phyloP scores from a whole-genome alignment of 1,284 basidiomycete species.

The Sanghuangporus sanghuang region DNA sequence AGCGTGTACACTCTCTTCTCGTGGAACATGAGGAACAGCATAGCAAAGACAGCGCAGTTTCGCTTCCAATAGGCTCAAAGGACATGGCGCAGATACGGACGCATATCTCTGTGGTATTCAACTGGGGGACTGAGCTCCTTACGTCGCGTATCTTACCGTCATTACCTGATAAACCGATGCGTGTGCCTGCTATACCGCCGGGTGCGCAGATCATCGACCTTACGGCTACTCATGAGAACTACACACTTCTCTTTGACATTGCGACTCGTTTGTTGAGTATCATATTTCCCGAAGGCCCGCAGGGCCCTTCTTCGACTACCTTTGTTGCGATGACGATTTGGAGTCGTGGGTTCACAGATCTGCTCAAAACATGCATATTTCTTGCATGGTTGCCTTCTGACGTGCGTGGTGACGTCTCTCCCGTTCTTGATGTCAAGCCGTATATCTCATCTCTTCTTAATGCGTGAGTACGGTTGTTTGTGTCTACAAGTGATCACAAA shows the following conservation, averaged over 20 bases:
- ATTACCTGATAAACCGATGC: conserved; percentile 34
- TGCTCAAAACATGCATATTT: conserved; percentile 52
- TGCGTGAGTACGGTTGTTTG: conserved; percentile 32
- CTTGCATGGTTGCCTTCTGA: conserved; percentile 61
- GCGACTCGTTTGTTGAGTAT: conserved; percentile 40
- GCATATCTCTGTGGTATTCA: conserved; percentile 60
- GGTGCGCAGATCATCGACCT: conserved; percentile 30
- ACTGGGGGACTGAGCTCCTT: conserved; percentile 59
- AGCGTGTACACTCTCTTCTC: conserved; percentile 45
- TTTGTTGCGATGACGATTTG: conserved; percentile 56
- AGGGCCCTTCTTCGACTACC: conserved; percentile 44
- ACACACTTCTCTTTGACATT: conserved; percentile 36
- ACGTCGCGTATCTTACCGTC: conserved; percentile 38
- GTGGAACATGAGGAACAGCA: conserved; percentile 23
- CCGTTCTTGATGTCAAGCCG: conserved; percentile 24
- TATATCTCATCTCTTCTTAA: conserved; percentile 50
- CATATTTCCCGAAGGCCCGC: conserved; percentile 46
- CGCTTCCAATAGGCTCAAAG: conserved; percentile 52
- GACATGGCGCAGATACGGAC: conserved; percentile 60
- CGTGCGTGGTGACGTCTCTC: conserved; percentile 6
- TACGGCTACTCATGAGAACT: conserved; percentile 33
- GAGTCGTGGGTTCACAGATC: conserved; percentile 49
- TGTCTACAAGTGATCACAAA: conserved; percentile 1
- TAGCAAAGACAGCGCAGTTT: background rate
- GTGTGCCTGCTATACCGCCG: conserved; percentile 15